Evolutionary conservation across 768 basidiomycete genomes (phyloP), one percentile per base, ranked within the genome.

Genomic region (Mycena haematopus): DNA sequence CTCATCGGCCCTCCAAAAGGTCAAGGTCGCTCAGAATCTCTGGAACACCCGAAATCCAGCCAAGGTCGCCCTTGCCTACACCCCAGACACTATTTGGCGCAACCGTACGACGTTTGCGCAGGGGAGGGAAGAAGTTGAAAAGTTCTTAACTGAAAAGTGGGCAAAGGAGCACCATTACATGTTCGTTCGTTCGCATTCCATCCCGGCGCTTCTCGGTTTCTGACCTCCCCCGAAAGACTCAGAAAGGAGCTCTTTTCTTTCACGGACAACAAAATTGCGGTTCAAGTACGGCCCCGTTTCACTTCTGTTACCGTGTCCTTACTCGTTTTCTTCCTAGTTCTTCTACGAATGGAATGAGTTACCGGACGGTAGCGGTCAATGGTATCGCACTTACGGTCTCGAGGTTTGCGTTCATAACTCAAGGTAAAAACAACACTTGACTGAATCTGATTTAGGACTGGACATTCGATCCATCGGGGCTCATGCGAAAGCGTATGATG

Each of bases 401-500:
- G 84, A 78, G 73, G 78, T 70, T 49, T 15, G 58, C 65, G 19
- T 52, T 19, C 69, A 60, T 67, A 31, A 17, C 52, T 36, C 51
- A 6, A 13, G 5, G 27, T 3, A 3, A 14, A 35, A 24, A 6
- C 14, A n/a, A n/a, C n/a, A n/a, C n/a, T 29, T 19, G 4, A 31
- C 9, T 31, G 29, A 40, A 38, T 14, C 13, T 14, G 3, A 22
- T 36, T 4, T 24, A 85, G 77, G 84, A 85, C 69, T 86, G 86
- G 84, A 84, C 83, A 2, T 87, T 83, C 64, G 80, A 70, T 1
- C 66, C 73, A 8, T 77, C 80, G 49, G 86, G 86, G 0, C 72
- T 79, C 35, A 87, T 86, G 85, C 69, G 73, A 55, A 82, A 83
- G 65, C 76, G 86, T n/a, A 82, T 83, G 74, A 82, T 83, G 78